phyloP scores from a whole-genome alignment of 805 yeast genomes.

The Candida awuae region DNA sequence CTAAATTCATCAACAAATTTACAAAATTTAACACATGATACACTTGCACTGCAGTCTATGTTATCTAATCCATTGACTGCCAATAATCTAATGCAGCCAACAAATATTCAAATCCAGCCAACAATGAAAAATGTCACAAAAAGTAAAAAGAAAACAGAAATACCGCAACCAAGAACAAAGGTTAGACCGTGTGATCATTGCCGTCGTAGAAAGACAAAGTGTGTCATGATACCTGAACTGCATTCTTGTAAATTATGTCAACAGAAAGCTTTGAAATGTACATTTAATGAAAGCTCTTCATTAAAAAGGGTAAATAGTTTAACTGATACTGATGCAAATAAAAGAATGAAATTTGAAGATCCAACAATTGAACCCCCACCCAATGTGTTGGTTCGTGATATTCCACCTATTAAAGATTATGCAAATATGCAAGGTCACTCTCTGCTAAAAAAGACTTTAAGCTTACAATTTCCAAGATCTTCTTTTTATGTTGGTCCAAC shows the following conservation, averaged over 20 bases:
- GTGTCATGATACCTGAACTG: slow-evolving; percentile 59
- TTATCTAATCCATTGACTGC: not conserved
- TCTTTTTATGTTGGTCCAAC: slow-evolving; percentile 86
- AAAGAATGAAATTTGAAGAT: slow-evolving; percentile 29
- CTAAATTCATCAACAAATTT: not conserved
- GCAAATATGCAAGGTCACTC: slow-evolving; percentile 56
- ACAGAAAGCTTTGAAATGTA: slow-evolving; percentile 62
- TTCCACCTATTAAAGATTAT: slow-evolving; percentile 60
- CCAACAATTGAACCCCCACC: slow-evolving; percentile 31
- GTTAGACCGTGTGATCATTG: slow-evolving; percentile 80
- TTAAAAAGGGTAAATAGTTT: slow-evolving; percentile 32
- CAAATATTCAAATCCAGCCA: not conserved
- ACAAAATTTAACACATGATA: not conserved
- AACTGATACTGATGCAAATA: slow-evolving; percentile 15
- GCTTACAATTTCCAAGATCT: slow-evolving; percentile 84
- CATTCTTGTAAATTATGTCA: slow-evolving; percentile 71
- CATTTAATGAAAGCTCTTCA: slow-evolving; percentile 53
- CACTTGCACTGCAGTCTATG: not conserved
- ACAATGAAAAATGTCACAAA: not conserved
- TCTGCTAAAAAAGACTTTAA: slow-evolving; percentile 55
- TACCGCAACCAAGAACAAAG: slow-evolving; percentile 34
- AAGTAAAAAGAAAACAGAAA: slow-evolving; percentile 16
- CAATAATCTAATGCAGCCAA: not conserved
- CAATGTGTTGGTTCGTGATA: slow-evolving; percentile 39
- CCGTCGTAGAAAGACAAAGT: slow-evolving; percentile 68